Evolutionary conservation across 345 rosid species (phyloP).

Genomic region (Combretum micranthum): DNA sequence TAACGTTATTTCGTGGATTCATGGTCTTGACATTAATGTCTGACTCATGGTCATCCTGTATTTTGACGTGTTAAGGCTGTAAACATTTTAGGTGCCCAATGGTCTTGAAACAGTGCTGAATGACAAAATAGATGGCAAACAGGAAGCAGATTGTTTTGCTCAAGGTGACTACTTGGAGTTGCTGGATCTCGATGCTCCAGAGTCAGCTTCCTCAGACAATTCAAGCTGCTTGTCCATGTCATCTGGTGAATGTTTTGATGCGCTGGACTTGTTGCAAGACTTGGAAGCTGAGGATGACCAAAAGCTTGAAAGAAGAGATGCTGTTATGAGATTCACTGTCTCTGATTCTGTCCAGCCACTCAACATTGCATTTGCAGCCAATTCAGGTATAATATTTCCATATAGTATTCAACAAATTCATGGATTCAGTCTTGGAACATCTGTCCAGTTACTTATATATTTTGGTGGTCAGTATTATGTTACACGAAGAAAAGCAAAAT

Average conservation of each 20-base stretch:
- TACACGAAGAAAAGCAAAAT: no score
- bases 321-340: conserved; percentile 12
- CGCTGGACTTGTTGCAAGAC: conserved; percentile 31
- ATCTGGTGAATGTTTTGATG: conserved; percentile 39
- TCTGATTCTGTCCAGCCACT: conserved; percentile 17
- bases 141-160: conserved; percentile 15
- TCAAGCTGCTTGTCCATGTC: conserved; percentile 47
- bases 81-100: no score
- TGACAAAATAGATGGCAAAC: no score
- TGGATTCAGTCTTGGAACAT: no score
- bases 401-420: no score
- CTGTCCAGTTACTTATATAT: no score
- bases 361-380: conserved; percentile 20
- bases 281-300: conserved; percentile 17
- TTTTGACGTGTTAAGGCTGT: no score
- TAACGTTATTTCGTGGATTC: no score
- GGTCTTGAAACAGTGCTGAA: no score
- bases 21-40: no score
- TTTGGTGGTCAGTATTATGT: no score
- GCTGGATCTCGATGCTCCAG: conserved; percentile 31
- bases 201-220: conserved; percentile 35
- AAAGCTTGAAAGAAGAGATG: conserved; percentile 9
- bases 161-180: conserved; percentile 38
- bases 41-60: no score
- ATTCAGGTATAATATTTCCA: conserved; percentile 17